Base-by-base conservation (phyloP, 345 rosid species). In the Brassica incana region DNA sequence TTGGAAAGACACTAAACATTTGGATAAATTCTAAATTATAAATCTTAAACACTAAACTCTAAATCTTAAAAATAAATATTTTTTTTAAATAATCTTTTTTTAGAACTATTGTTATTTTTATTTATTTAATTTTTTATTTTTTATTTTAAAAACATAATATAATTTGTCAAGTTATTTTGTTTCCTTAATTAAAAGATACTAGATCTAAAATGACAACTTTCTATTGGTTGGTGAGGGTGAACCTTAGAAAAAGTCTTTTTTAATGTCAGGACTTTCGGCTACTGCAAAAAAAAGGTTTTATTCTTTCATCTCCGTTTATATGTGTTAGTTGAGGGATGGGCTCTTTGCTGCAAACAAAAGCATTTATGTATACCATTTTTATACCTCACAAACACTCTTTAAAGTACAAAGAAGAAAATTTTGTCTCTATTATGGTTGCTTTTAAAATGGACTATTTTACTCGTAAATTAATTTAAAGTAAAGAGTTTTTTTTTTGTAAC, bases 211-310 rank as follows among this genome's bases (percentile, higher is more conserved):
- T 20, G 23, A 20, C 23, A 20, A 20, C 23, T 20, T 20, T 20
- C 23, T 20, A 20, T 20, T 20, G 23, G 23, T 20, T 20, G 23
- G 23, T 20, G 23, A 1, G 23, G 23, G 23, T 20, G 23, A 20
- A 20, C 23, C 23, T 1, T 1, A 20, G 1, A 20, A 20, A 20
- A 20, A 20, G 1, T 20, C 23, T n/a, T n/a, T n/a, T 45, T 50
- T 50, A 66, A 73, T 59, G 78, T 79, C 82, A 73, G 48, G 63
- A 67, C 62, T 33, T 60, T 68, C 71, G 78, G 75, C 78, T 67
- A 3, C 68, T 72, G 68, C 20, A 59, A 64, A 33, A 15, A 32
- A 35, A 70, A 62, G 9, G 9, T 63, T 32, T 50, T 78, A 65
- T 78, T 71, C 81, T 78, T 25, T 8, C 6, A 25, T 29, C 48